Percentiles rank a stretch among this genome's conserved stretches.
These are phyloP conservation scores for Phytophthora aleatoria DNA, from an alignment of 352 stramenopile genomes.

Conservation along the genomic window DNA sequence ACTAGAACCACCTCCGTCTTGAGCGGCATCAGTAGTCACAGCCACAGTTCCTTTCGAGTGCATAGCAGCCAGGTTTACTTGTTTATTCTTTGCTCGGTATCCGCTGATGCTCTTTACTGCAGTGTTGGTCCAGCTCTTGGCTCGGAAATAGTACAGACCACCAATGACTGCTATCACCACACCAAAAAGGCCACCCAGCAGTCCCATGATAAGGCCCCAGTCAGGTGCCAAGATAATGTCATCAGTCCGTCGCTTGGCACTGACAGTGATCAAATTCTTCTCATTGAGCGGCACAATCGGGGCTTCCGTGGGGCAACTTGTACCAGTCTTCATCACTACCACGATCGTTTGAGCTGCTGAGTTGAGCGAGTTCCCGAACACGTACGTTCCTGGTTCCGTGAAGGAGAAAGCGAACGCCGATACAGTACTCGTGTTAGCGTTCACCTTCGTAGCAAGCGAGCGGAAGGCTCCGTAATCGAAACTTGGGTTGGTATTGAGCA, in stretches of 20 bases:
- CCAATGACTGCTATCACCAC: slow-evolving; percentile 78
- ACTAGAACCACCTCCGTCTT: slow-evolving; percentile 7
- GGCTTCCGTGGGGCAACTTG: slow-evolving; percentile 76
- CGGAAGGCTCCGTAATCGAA: slow-evolving; percentile 93
- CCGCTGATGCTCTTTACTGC: slow-evolving; percentile 36
- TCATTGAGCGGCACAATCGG: slow-evolving; percentile 85
- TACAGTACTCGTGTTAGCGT: slow-evolving; percentile 61
- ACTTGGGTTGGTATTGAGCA: slow-evolving; percentile 93
- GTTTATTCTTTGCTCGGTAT: slow-evolving; percentile 60
- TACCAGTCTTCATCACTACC: slow-evolving; percentile 78
- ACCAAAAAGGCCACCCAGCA: slow-evolving; percentile 78
- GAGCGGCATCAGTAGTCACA: slow-evolving; percentile 31
- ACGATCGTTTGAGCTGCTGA: slow-evolving; percentile 73
- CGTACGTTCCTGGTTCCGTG: slow-evolving; percentile 81
- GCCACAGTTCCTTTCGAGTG: slow-evolving; percentile 75
- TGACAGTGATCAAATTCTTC: slow-evolving; percentile 87
- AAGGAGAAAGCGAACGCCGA: slow-evolving; percentile 91
- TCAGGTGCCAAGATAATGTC: slow-evolving; percentile 90
- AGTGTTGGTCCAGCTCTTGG: slow-evolving; percentile 76
- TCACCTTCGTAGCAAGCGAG: slow-evolving; percentile 62
- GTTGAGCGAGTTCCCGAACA: slow-evolving; percentile 88
- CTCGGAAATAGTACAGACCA: slow-evolving; percentile 84
- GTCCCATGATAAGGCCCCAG: slow-evolving; percentile 81
- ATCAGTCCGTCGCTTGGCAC: slow-evolving; percentile 72
- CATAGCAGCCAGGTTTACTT: slow-evolving; percentile 57